phyloP scores from a whole-genome alignment of 495 filamentous ascomycete species.

The Corynascus novoguineensis region DNA sequence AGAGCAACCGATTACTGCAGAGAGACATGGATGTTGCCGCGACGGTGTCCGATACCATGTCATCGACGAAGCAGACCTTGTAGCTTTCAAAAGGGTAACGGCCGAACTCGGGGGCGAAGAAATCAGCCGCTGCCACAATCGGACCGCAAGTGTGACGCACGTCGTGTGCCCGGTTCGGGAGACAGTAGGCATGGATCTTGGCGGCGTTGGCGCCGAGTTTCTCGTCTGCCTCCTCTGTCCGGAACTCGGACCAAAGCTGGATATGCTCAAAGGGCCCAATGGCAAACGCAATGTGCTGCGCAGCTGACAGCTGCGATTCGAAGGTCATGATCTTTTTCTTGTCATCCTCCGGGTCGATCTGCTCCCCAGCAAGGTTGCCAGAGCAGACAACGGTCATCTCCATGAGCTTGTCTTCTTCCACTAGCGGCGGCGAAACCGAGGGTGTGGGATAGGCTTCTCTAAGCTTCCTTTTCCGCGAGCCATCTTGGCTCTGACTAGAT shows the following conservation, averaged over 20 bases:
- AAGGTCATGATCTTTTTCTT: conserved; percentile 82
- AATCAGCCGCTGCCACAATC: conserved; percentile 64
- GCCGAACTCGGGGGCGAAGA: conserved; percentile 76
- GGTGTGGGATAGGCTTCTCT: conserved; percentile 31
- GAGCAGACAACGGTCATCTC: conserved; percentile 89
- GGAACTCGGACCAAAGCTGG: conserved; percentile 74
- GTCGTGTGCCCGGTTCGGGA: conserved; percentile 74
- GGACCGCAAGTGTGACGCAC: conserved; percentile 69
- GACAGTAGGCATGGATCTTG: conserved; percentile 81
- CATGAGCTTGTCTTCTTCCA: conserved; percentile 73
- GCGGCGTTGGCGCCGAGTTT: conserved; percentile 77
- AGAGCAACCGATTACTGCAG: conserved; percentile 81
- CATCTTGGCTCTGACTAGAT: conserved; percentile 8
- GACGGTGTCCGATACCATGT: conserved; percentile 64
- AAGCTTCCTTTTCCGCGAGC: conserved; percentile 32
- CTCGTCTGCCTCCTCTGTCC: conserved; percentile 85
- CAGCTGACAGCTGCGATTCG: conserved; percentile 58
- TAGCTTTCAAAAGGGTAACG: conserved; percentile 83
- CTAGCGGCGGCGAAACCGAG: conserved; percentile 31
- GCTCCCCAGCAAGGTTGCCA: conserved; percentile 79
- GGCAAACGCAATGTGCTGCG: conserved; percentile 85
- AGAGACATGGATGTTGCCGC: conserved; percentile 78
- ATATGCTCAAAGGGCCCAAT: conserved; percentile 92
- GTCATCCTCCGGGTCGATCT: conserved; percentile 62
- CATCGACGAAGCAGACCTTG: conserved; percentile 91